Evolutionary conservation across 345 rosid species (phyloP), one percentile per base, ranked within the genome.

Genomic region (Populus euphratica): DNA sequence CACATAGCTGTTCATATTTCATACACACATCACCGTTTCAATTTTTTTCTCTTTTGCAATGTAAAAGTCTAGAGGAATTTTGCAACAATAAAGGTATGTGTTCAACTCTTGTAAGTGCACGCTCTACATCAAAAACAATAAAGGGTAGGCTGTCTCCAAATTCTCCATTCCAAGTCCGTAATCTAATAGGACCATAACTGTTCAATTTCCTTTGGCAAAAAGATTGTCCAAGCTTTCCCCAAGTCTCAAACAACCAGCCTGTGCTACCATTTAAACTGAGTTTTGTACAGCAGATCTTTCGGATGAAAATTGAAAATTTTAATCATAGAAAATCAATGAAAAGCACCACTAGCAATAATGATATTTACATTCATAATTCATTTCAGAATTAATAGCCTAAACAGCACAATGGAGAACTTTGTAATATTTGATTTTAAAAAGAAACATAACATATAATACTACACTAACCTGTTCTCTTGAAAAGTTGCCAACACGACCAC

Each of bases 401-500:
- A 18, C 72, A n/a, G 17, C 52, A 69, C 18, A 41, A 36, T n/a
- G 47, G 44, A 35, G 31, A 41, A 44, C 36, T 70, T 25, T 11
- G 20, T 63, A 63, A 63, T 63, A 11, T 27, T 63, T 25, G 11
- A 63, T 23, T 63, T 52, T 49, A 33, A 72, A 72, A 52, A 1
- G 52, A 27, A 12, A 43, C 5, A 21, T 17, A 20, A 52, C 20
- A 52, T 52, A 52, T 18, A 52, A 20, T 20, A 69, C 50, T 77
- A 64, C 73, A 81, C 79, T 68, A 77, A 89, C 99, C 96, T 96
- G 99, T 83, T 96, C 99, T 88, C 99, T 96, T 20, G 99, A 91
- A 86, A 92, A 94, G 84, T 89, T 92, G 62, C 99, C 97, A 78
- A 96, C 99, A 54, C 98, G 92, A 80, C 99, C 99, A 83, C 99